Evolutionary conservation across 805 yeast genomes (phyloP).

Genomic region (Yarrowia keelungensis): DNA sequence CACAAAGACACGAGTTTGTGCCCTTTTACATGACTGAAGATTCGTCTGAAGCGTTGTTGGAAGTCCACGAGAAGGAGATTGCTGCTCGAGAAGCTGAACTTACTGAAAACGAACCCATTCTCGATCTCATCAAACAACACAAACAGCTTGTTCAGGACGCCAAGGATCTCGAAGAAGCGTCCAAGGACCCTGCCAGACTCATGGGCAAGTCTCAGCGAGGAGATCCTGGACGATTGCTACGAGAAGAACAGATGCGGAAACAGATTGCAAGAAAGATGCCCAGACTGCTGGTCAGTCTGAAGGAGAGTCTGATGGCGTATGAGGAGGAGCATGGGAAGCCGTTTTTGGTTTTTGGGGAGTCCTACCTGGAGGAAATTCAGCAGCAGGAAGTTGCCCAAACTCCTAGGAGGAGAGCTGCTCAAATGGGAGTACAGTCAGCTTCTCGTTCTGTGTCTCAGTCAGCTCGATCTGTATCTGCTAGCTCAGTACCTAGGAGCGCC

Average conservation of each 20-base stretch:
- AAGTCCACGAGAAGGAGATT: conserved; percentile 70
- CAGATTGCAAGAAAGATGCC: conserved; percentile 74
- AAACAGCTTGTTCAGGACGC: conserved; percentile 66
- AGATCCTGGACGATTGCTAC: conserved; percentile 71
- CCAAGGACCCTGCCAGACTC: conserved; percentile 81
- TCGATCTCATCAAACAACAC: conserved; percentile 63
- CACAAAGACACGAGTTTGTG: conserved; percentile 58
- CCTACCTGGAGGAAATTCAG: conserved; percentile 15
- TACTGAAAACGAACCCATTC: conserved; percentile 60
- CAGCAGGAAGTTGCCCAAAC: conserved; percentile 5
- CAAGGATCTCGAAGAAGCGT: conserved; percentile 66
- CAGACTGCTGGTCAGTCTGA: conserved; percentile 60
- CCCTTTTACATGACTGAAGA: conserved; percentile 54
- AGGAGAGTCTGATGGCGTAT: conserved; percentile 57
- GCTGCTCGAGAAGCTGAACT: conserved; percentile 58
- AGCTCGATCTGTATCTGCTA: background rate
- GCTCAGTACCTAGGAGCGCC: background rate
- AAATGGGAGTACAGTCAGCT: background rate
- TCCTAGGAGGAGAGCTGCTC: conserved; percentile 6
- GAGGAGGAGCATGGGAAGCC: conserved; percentile 50
- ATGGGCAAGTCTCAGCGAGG: conserved; percentile 57
- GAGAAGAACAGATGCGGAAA: conserved; percentile 80
- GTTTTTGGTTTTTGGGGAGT: conserved; percentile 56
- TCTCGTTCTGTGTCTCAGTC: conserved; percentile 6
- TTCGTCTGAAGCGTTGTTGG: conserved; percentile 66